phyloP scores from a whole-genome alignment of 2,329 filamentous ascomycete genomes.

The Clonostachys solani region DNA sequence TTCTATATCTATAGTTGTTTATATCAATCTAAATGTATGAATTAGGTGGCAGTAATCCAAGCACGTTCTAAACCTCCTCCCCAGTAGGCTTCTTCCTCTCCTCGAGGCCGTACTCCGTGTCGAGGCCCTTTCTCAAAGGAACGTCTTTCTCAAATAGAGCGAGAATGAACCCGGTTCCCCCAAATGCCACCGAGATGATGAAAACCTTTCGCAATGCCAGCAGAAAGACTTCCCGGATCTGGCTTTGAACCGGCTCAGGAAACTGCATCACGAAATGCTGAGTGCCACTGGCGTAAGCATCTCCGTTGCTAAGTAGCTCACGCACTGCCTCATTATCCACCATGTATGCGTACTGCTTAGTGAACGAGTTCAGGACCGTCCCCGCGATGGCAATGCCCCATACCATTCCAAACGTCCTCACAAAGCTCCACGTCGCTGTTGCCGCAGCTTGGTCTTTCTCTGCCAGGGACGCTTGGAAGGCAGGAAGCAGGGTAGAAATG shows the following conservation, averaged over 20 bases:
- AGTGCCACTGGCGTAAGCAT: conserved; percentile 19
- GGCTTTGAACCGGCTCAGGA: conserved; percentile 3
- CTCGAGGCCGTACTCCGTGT: conserved; percentile 19
- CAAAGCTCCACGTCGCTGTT: conserved; percentile 33
- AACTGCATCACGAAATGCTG: conserved; percentile 14
- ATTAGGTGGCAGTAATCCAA: too few species aligned
- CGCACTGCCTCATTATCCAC: conserved; percentile 10
- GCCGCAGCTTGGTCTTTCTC: conserved; percentile 29
- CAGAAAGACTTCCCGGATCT: conserved; percentile 17
- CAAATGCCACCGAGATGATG: conserved; percentile 11
- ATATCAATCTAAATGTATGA: too few species aligned
- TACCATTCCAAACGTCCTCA: conserved; percentile 35
- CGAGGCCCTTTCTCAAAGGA: conserved; percentile 14
- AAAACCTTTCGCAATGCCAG: conserved; percentile 14
- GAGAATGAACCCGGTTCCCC: conserved; percentile 11
- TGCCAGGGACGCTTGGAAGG: conserved; percentile 28
- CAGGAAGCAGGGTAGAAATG: conserved; percentile 34
- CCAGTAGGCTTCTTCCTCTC: conserved; percentile 1
- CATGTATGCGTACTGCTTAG: conserved; percentile 9
- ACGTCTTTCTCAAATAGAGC: conserved; percentile 17
- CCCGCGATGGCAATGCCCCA: conserved; percentile 40
- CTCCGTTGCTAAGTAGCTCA: conserved; percentile 11
- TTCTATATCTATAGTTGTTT: too few species aligned
- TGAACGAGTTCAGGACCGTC: conserved; percentile 28
- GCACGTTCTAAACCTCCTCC: background rate